Evolutionary conservation across 305 asterid species (phyloP).

Genomic region (Plantago coronopus): DNA sequence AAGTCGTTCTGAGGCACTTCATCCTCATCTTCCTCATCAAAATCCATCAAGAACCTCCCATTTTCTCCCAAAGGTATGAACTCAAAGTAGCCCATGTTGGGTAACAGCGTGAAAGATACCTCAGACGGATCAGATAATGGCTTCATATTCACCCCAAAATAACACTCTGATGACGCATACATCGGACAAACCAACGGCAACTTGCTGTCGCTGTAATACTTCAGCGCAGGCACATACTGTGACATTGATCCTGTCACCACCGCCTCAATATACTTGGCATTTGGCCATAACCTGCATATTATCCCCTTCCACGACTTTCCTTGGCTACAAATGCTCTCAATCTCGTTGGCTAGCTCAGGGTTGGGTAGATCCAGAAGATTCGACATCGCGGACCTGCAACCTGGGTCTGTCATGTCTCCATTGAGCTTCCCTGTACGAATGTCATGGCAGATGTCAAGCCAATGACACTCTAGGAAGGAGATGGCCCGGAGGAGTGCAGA

Average conservation of each 20-base stretch:
- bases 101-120: slow-evolving; percentile 62
- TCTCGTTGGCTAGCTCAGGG: slow-evolving; percentile 48
- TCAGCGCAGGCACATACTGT: slow-evolving; percentile 62
- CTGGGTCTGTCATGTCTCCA: slow-evolving; percentile 35
- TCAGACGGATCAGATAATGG: slow-evolving; percentile 57
- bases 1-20: slow-evolving; percentile 37
- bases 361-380: slow-evolving; percentile 35
- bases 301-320: slow-evolving; percentile 61
- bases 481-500: slow-evolving; percentile 70
- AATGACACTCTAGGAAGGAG: slow-evolving; percentile 61
- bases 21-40: slow-evolving; percentile 48
- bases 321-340: slow-evolving; percentile 45
- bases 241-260: slow-evolving; percentile 84
- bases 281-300: slow-evolving; percentile 62
- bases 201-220: slow-evolving; percentile 50
- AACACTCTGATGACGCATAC: slow-evolving; percentile 76
- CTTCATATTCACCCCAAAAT: slow-evolving; percentile 62
- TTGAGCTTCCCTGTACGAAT: slow-evolving; percentile 48
- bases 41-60: slow-evolving; percentile 40
- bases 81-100: slow-evolving; percentile 72
- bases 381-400: slow-evolving; percentile 37
- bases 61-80: slow-evolving; percentile 58
- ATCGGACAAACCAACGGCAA: slow-evolving; percentile 66
- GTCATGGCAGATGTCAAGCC: slow-evolving; percentile 52
- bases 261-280: slow-evolving; percentile 68